A percentile compares a stretch with the other conserved stretches of the same genome.
These are phyloP conservation scores for Mortierella sp. DNA, from an alignment of 371 early-diverging fungal species.

Conservation along the genomic window DNA sequence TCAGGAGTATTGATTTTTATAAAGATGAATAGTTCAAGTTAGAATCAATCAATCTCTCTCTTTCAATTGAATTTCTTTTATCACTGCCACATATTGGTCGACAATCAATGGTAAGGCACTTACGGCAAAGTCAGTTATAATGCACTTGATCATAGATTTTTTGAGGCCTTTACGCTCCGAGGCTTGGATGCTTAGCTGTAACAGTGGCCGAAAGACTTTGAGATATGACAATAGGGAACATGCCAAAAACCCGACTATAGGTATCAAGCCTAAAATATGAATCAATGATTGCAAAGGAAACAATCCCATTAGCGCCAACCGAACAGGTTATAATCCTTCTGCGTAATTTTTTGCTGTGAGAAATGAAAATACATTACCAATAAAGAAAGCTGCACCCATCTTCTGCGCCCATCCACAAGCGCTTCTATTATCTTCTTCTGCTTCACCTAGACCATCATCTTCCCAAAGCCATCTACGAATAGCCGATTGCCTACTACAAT, in stretches of 20 bases:
- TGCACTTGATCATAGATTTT: slow-evolving; percentile 4
- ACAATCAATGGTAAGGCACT: neutral
- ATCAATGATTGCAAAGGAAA: neutral
- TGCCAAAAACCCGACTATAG: slow-evolving; percentile 8
- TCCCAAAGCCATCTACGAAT: neutral
- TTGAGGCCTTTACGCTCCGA: slow-evolving; percentile 4
- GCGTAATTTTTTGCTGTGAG: neutral
- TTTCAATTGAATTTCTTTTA: too few relatives aligned
- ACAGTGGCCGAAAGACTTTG: slow-evolving; percentile 24
- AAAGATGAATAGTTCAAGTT: neutral
- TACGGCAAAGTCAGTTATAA: slow-evolving; percentile 15
- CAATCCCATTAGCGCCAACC: neutral
- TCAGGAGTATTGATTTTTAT: neutral
- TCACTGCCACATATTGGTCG: neutral
- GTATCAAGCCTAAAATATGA: slow-evolving; percentile 23
- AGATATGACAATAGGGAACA: slow-evolving; percentile 14
- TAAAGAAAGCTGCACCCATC: slow-evolving; percentile 22
- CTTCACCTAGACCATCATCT: neutral
- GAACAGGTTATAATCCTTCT: neutral
- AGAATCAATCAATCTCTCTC: neutral
- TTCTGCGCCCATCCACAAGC: neutral
- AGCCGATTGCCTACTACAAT: neutral
- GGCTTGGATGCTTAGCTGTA: slow-evolving; percentile 7
- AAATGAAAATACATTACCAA: slow-evolving; percentile 6
- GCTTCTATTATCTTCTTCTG: neutral